A percentile compares a stretch with the other conserved stretches of the same genome.
Conservation (phyloP, 495 filamentous ascomycete species). For the Talaromyces ruber region DNA sequence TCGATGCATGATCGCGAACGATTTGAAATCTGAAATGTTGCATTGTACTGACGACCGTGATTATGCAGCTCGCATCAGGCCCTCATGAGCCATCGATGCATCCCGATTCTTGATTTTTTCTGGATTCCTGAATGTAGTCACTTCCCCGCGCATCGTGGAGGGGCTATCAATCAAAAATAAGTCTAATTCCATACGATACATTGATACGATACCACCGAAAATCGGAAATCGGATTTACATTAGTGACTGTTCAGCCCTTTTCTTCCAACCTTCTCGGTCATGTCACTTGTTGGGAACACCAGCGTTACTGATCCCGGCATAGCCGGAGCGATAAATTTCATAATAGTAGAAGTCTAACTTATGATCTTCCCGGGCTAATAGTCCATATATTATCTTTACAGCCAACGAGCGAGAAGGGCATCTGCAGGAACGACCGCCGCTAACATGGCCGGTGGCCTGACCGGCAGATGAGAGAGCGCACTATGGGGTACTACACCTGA, state of each 20-base stretch:
- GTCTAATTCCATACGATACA: background rate
- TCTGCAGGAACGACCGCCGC: constrained; percentile 1
- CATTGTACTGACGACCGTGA: background rate
- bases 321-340: background rate
- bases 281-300: background rate
- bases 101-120: background rate
- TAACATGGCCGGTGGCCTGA: background rate
- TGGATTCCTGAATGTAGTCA: background rate
- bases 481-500: background rate
- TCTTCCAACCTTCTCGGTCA: background rate
- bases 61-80: background rate
- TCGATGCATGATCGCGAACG: background rate
- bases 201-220: background rate
- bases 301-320: background rate
- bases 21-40: background rate
- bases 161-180: background rate
- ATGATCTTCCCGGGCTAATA: background rate
- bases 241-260: background rate
- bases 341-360: background rate
- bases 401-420: background rate
- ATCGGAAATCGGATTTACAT: background rate
- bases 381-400: background rate
- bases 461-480: background rate
- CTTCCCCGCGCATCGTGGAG: background rate
- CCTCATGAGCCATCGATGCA: background rate